Percentiles rank a stretch among this genome's conserved stretches.
Conservation (phyloP, 106 monocot species). For the Triglochin maritima region DNA sequence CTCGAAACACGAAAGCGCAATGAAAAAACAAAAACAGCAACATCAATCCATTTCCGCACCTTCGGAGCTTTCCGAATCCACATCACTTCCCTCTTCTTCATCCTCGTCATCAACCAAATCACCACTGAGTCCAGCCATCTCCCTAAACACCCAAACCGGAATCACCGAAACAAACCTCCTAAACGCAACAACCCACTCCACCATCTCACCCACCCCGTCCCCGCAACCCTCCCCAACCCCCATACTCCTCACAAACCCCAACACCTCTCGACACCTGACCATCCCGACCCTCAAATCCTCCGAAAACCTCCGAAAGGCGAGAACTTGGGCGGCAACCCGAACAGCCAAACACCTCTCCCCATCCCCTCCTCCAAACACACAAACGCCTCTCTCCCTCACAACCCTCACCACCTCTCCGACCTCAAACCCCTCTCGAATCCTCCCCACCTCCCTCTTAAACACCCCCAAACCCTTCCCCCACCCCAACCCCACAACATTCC, state of each 20-base stretch:
- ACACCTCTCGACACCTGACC: not conserved
- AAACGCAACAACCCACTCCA: conserved; percentile 5
- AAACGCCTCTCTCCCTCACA: conserved; percentile 14
- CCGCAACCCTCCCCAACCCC: conserved; percentile 2
- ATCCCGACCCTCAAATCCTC: conserved; percentile 4
- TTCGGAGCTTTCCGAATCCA: not conserved
- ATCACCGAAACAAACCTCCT: conserved; percentile 10
- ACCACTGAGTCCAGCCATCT: conserved; percentile 2
- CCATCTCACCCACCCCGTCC: not conserved
- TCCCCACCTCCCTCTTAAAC: not conserved
- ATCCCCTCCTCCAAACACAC: not conserved
- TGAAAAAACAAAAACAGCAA: not conserved
- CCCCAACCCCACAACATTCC: not conserved
- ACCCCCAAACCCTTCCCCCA: conserved; percentile 4
- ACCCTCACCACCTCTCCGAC: conserved; percentile 19
- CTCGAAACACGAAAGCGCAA: not conserved
- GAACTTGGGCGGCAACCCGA: conserved; percentile 13
- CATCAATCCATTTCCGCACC: not conserved
- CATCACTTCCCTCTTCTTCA: not conserved
- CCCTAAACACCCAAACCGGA: conserved; percentile 14
- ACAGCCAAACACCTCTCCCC: conserved; percentile 5
- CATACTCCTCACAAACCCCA: conserved; percentile 6
- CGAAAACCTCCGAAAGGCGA: conserved; percentile 12
- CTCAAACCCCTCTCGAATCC: conserved; percentile 9
- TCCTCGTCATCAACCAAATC: not conserved